Base-by-base conservation (phyloP, 2,329 filamentous ascomycete species). In the Sclerotinia nivalis region DNA sequence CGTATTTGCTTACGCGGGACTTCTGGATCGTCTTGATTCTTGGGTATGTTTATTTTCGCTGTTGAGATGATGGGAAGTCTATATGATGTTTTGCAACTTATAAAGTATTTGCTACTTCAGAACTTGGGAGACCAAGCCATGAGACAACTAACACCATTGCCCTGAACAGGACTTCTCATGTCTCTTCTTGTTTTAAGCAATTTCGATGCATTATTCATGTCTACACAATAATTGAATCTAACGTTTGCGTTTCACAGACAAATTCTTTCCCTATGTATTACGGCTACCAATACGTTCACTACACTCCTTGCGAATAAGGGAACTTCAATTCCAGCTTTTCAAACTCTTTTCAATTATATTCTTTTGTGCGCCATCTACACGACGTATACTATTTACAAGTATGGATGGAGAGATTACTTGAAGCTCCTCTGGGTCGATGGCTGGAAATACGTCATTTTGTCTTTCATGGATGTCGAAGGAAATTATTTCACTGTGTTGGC, bases 81-180 rank as follows among this genome's bases (percentile, higher is more conserved):
- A 56, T 82, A 96, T 93, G 95, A 98, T 98, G 95, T 87, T 91
- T 89, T 91, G 88, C 89, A 91, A 89, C 83, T 84, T 64, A 83
- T 81, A 86, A 93, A 93, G 94, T 98, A 98, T 98, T 98, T 98
- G 96, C 96, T 98, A 98, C 96, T 99, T 98, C 95, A 97, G 96
- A 99, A 93, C 93, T 89, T 82, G 81, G 81, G 82, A 81, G 80
- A 85, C 83, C 83, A 83, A 89, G 93, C 93, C 84, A 97, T 98
- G 96, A 99, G 95, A 99, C 93, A 89, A 96, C 86, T 85, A 89
- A 91, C 91, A 95, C 93, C 92, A 86, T 87, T 88, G 88, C 88
- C 87, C 93, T 96, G 93, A 96, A 89, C 74, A 62, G 64, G 68
- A 71, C 72, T 67, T 74, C 66, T 71, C 73, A 73, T 73, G 60